Evolutionary conservation across 768 basidiomycete species (phyloP), one percentile per base, ranked within the genome.

Genomic region (Hygrocybe coccinea): DNA sequence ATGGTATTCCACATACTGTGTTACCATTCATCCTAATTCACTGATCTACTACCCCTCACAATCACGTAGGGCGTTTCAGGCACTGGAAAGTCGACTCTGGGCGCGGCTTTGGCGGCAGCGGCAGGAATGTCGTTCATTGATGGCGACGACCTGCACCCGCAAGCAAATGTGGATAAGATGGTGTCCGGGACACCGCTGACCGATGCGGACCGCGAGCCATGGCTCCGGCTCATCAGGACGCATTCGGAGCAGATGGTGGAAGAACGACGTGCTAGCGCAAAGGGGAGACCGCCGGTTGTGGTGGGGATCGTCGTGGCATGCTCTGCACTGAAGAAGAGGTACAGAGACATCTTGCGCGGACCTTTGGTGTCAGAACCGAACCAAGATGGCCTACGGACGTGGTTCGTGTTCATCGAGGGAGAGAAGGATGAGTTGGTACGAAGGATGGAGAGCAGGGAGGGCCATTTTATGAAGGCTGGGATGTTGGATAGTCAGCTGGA

Each of bases 81-180:
- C 12, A 83, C 84, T 33, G 86, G 88, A 7, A 89, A 89, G 65
- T 81, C 82, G 25, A 88, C 86, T 19, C 74, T 93, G 1, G 90
- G 87, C 0, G 60, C 59, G 4, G 82, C 80, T 6, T 73, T 95
- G n/a, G 80, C 88, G 6, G 62, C 71, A 37, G 73, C 74, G 24
- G 75, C 91, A 47, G 69, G 68, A n/a, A 59, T 91, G 57, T 86
- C 91, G 1, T 95, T 89, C 72, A 73, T 92, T 56, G 95, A 97
- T 64, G 95, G 88, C 25, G 94, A 97, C 67, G 85, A 88, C 58
- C 77, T 97, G 25, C 95, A 97, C 66, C 88, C 94, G 0, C 64
- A 75, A 21, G 69, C 79, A 11, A 95, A 95, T 69, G 80, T 95
- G 39, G 85, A 81, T 25, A 98, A 97, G 79, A 97, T 97, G 94